A percentile compares a stretch with the other conserved stretches of the same genome.
These are phyloP conservation scores for Draba incana DNA, from an alignment of 345 rosid genomes.

Conservation along the genomic window DNA sequence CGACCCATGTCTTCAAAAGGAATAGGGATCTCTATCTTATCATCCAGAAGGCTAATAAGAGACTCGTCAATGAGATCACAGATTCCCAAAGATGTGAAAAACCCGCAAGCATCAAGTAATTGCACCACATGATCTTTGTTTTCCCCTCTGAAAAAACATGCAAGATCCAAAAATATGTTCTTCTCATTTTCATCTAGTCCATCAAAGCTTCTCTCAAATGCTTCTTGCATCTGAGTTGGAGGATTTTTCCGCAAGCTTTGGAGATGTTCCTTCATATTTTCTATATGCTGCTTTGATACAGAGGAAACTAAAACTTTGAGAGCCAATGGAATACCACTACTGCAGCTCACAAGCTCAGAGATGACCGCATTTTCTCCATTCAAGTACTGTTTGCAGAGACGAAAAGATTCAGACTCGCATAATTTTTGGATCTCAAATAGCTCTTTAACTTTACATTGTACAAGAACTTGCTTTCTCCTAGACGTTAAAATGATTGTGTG, in stretches of 20 bases:
- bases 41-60: slow-evolving; percentile 26
- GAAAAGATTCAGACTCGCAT: neutral
- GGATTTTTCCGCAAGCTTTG: slow-evolving; percentile 15
- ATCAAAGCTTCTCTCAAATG: slow-evolving; percentile 42
- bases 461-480: slow-evolving; percentile 38
- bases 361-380: neutral
- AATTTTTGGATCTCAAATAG: slow-evolving; percentile 4
- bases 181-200: slow-evolving; percentile 39
- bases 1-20: slow-evolving; percentile 42
- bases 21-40: slow-evolving; percentile 29
- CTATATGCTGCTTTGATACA: slow-evolving; percentile 16
- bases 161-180: slow-evolving; percentile 44
- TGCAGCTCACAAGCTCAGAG: slow-evolving; percentile 11
- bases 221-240: slow-evolving; percentile 27
- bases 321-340: slow-evolving; percentile 36
- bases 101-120: slow-evolving; percentile 40
- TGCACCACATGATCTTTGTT: slow-evolving; percentile 32
- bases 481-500: slow-evolving; percentile 35
- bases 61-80: slow-evolving; percentile 42
- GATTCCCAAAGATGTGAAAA: slow-evolving; percentile 33
- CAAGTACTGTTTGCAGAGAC: slow-evolving; percentile 19
- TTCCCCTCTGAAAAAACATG: slow-evolving; percentile 40
- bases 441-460: slow-evolving; percentile 32
- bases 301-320: slow-evolving; percentile 3
- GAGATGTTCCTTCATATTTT: slow-evolving; percentile 25